Conservation (phyloP, 495 filamentous ascomycete species). For the Penicillium fimorum region DNA sequence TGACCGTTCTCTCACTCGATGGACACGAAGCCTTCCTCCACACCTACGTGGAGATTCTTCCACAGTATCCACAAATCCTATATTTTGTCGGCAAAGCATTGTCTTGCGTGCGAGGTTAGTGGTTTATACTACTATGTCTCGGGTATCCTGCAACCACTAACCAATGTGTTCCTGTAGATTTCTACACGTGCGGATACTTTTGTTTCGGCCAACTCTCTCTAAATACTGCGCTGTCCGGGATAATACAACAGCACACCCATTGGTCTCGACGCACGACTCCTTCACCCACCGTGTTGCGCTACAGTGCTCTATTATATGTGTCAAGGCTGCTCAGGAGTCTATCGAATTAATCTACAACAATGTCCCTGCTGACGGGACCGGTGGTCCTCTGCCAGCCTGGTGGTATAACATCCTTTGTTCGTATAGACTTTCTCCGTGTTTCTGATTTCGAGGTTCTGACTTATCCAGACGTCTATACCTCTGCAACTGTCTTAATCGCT, state of each 20-base stretch:
- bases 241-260: conserved; percentile 17
- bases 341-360: conserved; percentile 37
- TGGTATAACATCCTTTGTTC: conserved; percentile 45
- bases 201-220: conserved; percentile 38
- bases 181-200: conserved; percentile 37
- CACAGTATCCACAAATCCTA: conserved; percentile 10
- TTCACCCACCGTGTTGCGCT: conserved; percentile 39
- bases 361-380: conserved; percentile 32
- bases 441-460: not conserved
- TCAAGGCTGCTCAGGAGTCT: conserved; percentile 37
- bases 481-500: conserved; percentile 40
- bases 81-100: conserved; percentile 37
- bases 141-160: not conserved
- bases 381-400: conserved; percentile 41
- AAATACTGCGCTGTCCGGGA: conserved; percentile 38
- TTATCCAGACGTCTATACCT: conserved; percentile 35
- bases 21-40: conserved; percentile 31
- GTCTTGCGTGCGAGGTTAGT: conserved; percentile 35
- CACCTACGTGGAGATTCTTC: conserved; percentile 24
- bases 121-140: not conserved
- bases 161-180: conserved; percentile 17
- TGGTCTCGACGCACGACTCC: conserved; percentile 31
- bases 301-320: conserved; percentile 40
- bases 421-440: not conserved
- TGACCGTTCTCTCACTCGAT: conserved; percentile 34